phyloP scores from a whole-genome alignment of 2,329 filamentous ascomycete genomes.

The Trichophyton equinum region DNA sequence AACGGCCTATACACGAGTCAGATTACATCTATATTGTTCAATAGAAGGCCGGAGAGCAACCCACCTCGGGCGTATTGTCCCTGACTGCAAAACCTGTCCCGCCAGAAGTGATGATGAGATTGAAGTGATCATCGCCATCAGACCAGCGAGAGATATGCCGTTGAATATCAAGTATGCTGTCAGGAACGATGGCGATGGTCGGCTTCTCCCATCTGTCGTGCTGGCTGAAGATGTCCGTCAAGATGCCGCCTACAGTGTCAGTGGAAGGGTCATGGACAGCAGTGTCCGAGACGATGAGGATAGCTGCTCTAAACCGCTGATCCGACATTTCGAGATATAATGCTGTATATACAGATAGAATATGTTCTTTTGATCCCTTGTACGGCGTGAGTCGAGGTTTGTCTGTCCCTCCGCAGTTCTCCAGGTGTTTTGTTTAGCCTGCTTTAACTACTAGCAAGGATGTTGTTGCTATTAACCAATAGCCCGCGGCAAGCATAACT shows the following conservation, averaged over 20 bases:
- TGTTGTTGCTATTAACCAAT: background rate
- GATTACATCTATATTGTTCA: background rate
- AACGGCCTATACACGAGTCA: slow-evolving; percentile 50
- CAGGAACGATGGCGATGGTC: slow-evolving; percentile 63
- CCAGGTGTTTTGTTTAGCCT: background rate
- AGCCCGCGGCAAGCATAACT: too few species aligned
- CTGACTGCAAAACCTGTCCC: slow-evolving; percentile 82
- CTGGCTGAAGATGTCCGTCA: slow-evolving; percentile 56
- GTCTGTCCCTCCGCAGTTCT: background rate
- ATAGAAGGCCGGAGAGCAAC: slow-evolving; percentile 12
- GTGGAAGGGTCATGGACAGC: slow-evolving; percentile 66
- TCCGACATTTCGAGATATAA: slow-evolving; percentile 19
- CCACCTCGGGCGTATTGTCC: slow-evolving; percentile 79
- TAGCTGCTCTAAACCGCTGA: slow-evolving; percentile 51
- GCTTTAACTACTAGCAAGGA: background rate
- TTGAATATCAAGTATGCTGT: slow-evolving; percentile 64
- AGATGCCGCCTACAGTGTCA: slow-evolving; percentile 56
- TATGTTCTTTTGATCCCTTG: background rate
- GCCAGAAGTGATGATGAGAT: slow-evolving; percentile 77
- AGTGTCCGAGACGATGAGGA: slow-evolving; percentile 85
- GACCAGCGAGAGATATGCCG: slow-evolving; percentile 58
- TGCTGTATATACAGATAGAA: background rate
- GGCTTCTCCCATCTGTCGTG: slow-evolving; percentile 60
- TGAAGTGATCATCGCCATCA: slow-evolving; percentile 49
- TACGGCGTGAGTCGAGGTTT: background rate